A percentile compares a stretch with the other conserved stretches of the same genome.
These are phyloP conservation scores for Monilinia polystroma DNA, from an alignment of 2,329 filamentous ascomycete species.

Conservation along the genomic window DNA sequence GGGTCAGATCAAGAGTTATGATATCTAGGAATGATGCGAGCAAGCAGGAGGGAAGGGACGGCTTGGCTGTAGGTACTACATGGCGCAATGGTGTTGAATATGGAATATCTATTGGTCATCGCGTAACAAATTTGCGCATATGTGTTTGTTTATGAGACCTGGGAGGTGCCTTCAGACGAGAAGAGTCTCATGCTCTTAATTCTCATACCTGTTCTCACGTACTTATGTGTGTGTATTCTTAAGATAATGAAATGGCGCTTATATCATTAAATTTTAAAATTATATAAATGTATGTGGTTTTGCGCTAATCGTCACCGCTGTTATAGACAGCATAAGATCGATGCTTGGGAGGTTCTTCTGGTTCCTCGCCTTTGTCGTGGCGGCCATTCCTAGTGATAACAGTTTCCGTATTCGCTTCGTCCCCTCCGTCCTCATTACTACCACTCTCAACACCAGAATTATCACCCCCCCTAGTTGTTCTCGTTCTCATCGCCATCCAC, in stretches of 20 bases:
- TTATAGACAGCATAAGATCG: slow-evolving; percentile 22
- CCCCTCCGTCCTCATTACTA: slow-evolving; percentile 21
- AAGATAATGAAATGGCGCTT: slow-evolving; percentile 22
- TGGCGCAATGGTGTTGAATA: slow-evolving; percentile 37
- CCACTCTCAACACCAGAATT: slow-evolving; percentile 13
- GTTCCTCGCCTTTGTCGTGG: not conserved
- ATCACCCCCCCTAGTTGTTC: not conserved
- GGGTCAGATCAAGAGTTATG: slow-evolving; percentile 51
- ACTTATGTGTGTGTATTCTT: slow-evolving; percentile 17
- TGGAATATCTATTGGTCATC: slow-evolving; percentile 27
- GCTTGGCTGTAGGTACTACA: slow-evolving; percentile 27
- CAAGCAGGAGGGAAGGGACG: slow-evolving; percentile 16
- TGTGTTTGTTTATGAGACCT: slow-evolving; percentile 18
- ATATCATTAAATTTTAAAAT: slow-evolving; percentile 9
- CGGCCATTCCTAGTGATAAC: not conserved
- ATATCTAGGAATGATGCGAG: slow-evolving; percentile 34
- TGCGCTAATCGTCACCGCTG: slow-evolving; percentile 19
- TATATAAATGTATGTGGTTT: not conserved
- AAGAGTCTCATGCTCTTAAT: slow-evolving; percentile 18
- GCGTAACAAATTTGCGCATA: slow-evolving; percentile 19
- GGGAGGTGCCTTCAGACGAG: slow-evolving; percentile 6
- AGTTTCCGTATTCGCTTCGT: not conserved
- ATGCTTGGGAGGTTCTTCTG: slow-evolving; percentile 1
- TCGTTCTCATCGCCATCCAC: not conserved
- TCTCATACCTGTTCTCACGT: not conserved